These are phyloP conservation scores for Capsella bursapastoris DNA, from an alignment of 345 rosid genomes.

Conservation along the genomic window DNA sequence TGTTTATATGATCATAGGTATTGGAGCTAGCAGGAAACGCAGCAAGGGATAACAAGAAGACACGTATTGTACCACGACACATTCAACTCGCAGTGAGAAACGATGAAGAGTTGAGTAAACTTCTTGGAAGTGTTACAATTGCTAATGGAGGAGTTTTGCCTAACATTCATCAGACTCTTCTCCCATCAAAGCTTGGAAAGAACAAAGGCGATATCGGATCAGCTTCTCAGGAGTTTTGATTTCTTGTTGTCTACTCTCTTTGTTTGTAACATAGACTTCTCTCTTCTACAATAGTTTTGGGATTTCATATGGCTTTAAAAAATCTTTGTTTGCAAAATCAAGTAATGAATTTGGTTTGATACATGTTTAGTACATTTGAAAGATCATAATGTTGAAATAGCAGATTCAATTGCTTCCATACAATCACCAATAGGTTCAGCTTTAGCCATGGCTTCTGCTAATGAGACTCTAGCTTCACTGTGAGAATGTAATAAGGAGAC, in stretches of 20 bases:
- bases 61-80: slow-evolving; percentile 71
- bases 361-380: not conserved
- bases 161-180: slow-evolving; percentile 64
- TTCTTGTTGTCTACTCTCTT: not conserved
- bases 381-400: not conserved
- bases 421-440: slow-evolving; percentile 51
- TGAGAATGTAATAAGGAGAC: slow-evolving; percentile 40
- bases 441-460: slow-evolving; percentile 54
- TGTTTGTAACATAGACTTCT: slow-evolving; percentile 6
- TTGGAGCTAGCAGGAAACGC: slow-evolving; percentile 80
- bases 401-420: slow-evolving; percentile 52
- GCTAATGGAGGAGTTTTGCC: slow-evolving; percentile 83
- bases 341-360: not conserved
- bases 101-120: slow-evolving; percentile 74
- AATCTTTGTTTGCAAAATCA: not conserved
- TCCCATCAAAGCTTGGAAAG: slow-evolving; percentile 57
- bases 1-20: slow-evolving; percentile 46
- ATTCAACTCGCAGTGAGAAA: slow-evolving; percentile 80
- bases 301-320: too few species aligned
- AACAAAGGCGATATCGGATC: slow-evolving; percentile 72
- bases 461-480: slow-evolving; percentile 40
- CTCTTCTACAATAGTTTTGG: not conserved
- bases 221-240: slow-evolving; percentile 64
- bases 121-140: slow-evolving; percentile 66
- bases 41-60: slow-evolving; percentile 83